Percentiles rank a stretch among this genome's conserved stretches.
Conservation (phyloP, 768 basidiomycete genomes). For the Leccinum subtestaceum region DNA sequence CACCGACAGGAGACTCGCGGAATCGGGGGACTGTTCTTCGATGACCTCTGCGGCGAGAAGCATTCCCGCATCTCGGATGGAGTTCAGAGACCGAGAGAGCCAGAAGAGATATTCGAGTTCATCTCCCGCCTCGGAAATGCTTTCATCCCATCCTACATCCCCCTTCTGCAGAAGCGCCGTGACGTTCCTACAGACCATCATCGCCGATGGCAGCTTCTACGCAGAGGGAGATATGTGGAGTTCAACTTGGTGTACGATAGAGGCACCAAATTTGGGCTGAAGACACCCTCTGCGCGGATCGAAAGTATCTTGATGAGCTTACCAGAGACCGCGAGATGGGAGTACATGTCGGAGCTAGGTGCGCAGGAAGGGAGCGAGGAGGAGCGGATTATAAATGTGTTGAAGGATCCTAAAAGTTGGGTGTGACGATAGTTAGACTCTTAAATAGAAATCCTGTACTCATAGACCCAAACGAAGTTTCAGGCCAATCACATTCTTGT, state of each 20-base stretch:
- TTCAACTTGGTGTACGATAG: conserved; percentile 88
- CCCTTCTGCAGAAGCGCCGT: conserved; percentile 67
- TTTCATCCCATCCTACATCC: conserved; percentile 88
- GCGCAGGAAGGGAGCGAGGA: conserved; percentile 61
- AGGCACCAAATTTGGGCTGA: conserved; percentile 84
- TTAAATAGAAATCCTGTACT: too few species aligned
- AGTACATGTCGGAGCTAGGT: conserved; percentile 80
- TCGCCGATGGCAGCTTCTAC: conserved; percentile 89
- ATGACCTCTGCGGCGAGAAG: conserved; percentile 72
- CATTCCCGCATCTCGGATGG: conserved; percentile 59
- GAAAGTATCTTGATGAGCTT: conserved; percentile 91
- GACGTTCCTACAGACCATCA: conserved; percentile 61
- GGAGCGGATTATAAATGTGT: conserved; percentile 55
- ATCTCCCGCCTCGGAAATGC: conserved; percentile 69
- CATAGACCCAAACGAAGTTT: background rate
- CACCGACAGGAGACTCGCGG: conserved; percentile 87
- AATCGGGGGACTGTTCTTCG: conserved; percentile 94
- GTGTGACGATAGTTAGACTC: conserved; percentile 16
- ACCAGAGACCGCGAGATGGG: conserved; percentile 86
- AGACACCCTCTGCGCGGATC: conserved; percentile 81
- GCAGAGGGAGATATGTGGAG: conserved; percentile 92
- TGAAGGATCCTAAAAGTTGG: conserved; percentile 69
- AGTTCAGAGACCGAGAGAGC: conserved; percentile 49
- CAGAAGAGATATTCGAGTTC: conserved; percentile 75
- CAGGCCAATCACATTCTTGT: background rate